Conservation (phyloP, 2,329 filamentous ascomycete species). For the Fusarium ramigenum region DNA sequence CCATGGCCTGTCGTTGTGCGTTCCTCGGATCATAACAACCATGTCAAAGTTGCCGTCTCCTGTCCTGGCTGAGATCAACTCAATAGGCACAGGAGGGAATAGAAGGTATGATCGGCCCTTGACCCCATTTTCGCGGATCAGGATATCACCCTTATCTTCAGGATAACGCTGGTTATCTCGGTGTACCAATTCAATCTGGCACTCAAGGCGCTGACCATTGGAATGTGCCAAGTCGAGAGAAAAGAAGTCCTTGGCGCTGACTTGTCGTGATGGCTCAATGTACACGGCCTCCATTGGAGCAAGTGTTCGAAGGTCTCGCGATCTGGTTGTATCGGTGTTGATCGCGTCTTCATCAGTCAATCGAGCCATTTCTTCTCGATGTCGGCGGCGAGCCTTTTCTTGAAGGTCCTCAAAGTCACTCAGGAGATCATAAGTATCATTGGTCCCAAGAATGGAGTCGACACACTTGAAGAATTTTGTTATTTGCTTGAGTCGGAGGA, state of each 20-base stretch:
- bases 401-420: conserved; percentile 76
- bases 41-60: conserved; percentile 77
- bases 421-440: conserved; percentile 53
- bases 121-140: conserved; percentile 89
- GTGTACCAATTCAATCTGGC: conserved; percentile 86
- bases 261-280: conserved; percentile 81
- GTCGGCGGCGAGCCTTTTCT: conserved; percentile 74
- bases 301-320: conserved; percentile 81
- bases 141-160: conserved; percentile 79
- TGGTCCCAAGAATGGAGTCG: conserved; percentile 63
- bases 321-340: conserved; percentile 81
- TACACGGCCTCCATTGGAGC: conserved; percentile 73
- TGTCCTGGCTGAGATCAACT: conserved; percentile 79
- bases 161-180: conserved; percentile 79
- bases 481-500: conserved; percentile 89
- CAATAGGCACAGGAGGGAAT: conserved; percentile 84
- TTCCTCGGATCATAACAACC: conserved; percentile 86
- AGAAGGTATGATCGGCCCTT: conserved; percentile 80
- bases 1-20: conserved; percentile 74
- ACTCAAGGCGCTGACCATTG: conserved; percentile 88
- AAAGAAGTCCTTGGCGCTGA: conserved; percentile 90
- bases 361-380: conserved; percentile 74
- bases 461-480: conserved; percentile 81
- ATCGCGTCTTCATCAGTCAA: conserved; percentile 84
- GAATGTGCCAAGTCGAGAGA: conserved; percentile 86